Evolutionary conservation across 768 basidiomycete species (phyloP), one percentile per base, ranked within the genome.

Genomic region (Clitopilus passeckerianus): DNA sequence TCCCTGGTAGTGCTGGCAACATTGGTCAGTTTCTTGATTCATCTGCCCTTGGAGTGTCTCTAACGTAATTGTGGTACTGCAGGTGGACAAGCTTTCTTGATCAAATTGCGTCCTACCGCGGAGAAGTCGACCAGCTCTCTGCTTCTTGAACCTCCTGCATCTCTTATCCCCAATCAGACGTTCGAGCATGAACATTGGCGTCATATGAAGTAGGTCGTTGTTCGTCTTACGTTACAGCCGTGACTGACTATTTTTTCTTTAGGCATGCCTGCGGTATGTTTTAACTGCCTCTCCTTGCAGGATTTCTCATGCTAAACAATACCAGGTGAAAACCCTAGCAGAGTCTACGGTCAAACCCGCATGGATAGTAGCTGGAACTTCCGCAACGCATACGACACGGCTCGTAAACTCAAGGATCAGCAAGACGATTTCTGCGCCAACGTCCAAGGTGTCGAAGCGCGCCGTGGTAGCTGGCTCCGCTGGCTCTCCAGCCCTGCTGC

Each of bases 61-160:
- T 54, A 10, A 33, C 27, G 20, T 58, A 30, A 16, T 35, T 37
- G 15, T 18, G 18, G 16, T 20, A 24, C 22, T 50, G 6, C 53
- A 87, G 89, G 89, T 46, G 91, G 91, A 18, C 90, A 91, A 65
- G 87, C 89, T 0, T 91, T 90, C 67, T 75, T 85, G 2, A 89
- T 93, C 67, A 93, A 93, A 68, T 69, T 89, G 3, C 79, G 92
- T 23, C 76, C 78, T n/a, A 93, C 90, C 0, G 64, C 73, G 0
- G 90, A 90, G 66, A 80, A 85, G n/a, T 86, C 87, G 0, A 80
- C 86, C 0, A 81, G 81, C 15, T 82, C 86, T 0, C 82, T 86
- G 75, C 76, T 91, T 3, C 75, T 94, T 15, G 92, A 95, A 55
- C 86, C 90, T 0, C 91, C 92, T 0, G 84, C 80, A 61, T 73